These are phyloP conservation scores for Cytospora chrysosperma DNA, from an alignment of 2,329 filamentous ascomycete species.

Conservation along the genomic window DNA sequence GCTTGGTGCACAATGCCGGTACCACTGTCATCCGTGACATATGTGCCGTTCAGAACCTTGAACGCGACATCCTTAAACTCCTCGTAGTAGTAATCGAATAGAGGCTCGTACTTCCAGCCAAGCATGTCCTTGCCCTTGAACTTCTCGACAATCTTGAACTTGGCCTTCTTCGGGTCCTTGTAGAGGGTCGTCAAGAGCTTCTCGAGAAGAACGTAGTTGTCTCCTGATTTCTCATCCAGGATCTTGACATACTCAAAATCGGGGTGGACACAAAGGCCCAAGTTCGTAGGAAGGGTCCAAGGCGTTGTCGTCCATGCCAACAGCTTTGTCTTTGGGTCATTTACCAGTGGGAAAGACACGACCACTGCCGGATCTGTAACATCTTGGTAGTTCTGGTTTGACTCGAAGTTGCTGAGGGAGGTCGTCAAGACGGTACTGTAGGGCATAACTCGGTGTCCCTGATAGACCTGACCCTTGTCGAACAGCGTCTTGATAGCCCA, in stretches of 20 bases:
- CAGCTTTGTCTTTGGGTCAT: slow-evolving; percentile 72
- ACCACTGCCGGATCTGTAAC: slow-evolving; percentile 88
- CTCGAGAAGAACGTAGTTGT: slow-evolving; percentile 83
- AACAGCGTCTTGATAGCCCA: slow-evolving; percentile 95
- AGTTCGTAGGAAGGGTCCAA: slow-evolving; percentile 77
- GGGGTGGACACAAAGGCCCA: slow-evolving; percentile 68
- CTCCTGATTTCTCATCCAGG: slow-evolving; percentile 75
- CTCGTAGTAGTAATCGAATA: slow-evolving; percentile 87
- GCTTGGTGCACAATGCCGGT: slow-evolving; percentile 93
- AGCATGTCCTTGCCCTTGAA: slow-evolving; percentile 81
- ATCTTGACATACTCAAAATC: slow-evolving; percentile 85
- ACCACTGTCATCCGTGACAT: slow-evolving; percentile 88
- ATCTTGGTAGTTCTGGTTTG: slow-evolving; percentile 92
- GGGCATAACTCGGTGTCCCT: slow-evolving; percentile 89
- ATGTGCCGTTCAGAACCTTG: slow-evolving; percentile 76
- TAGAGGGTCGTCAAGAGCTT: slow-evolving; percentile 79
- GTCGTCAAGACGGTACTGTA: slow-evolving; percentile 91
- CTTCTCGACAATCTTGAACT: slow-evolving; percentile 79
- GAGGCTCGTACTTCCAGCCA: slow-evolving; percentile 84
- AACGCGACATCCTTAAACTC: slow-evolving; percentile 85
- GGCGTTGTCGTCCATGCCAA: slow-evolving; percentile 88
- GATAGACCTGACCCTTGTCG: slow-evolving; percentile 86
- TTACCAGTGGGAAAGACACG: slow-evolving; percentile 79
- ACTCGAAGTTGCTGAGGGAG: slow-evolving; percentile 89
- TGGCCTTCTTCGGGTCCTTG: slow-evolving; percentile 94